Evolutionary conservation across 306 rosid genomes (phyloP).

Genomic region (Prinsepia uniflora): DNA sequence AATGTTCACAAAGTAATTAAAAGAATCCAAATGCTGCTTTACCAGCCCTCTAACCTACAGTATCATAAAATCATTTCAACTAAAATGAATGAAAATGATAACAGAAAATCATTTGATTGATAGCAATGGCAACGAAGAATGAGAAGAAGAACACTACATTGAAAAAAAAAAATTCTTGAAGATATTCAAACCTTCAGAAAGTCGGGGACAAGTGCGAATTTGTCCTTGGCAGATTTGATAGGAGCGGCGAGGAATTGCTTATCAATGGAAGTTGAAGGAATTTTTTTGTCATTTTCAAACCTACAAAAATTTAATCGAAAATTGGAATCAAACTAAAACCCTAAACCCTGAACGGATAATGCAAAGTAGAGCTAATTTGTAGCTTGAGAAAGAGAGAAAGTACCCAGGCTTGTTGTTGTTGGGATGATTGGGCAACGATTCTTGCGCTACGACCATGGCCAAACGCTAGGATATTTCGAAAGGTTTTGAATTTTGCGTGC

Average conservation of each 20-base stretch:
- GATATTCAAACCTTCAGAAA: constrained; percentile 57
- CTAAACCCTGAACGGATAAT: neutral
- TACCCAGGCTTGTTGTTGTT: no score
- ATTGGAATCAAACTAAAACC: constrained; percentile 1
- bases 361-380: neutral
- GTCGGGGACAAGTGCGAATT: constrained; percentile 81
- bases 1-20: constrained; percentile 65
- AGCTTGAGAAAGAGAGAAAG: neutral
- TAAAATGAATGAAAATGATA: neutral
- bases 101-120: neutral
- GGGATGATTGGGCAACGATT: no score
- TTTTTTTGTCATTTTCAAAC: constrained; percentile 21
- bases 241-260: constrained; percentile 69
- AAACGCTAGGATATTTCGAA: no score
- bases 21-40: constrained; percentile 90
- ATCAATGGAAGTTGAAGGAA: constrained; percentile 37
- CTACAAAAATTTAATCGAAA: neutral
- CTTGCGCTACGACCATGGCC: no score
- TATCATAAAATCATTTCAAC: neutral
- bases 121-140: neutral
- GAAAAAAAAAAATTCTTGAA: neutral
- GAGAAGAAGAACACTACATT: neutral
- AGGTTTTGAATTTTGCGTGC: no score
- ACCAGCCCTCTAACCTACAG: constrained; percentile 79
- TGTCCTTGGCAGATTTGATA: constrained; percentile 69